These are phyloP conservation scores for Phyllachora maydis DNA, from an alignment of 2,329 filamentous ascomycete genomes.

Conservation along the genomic window DNA sequence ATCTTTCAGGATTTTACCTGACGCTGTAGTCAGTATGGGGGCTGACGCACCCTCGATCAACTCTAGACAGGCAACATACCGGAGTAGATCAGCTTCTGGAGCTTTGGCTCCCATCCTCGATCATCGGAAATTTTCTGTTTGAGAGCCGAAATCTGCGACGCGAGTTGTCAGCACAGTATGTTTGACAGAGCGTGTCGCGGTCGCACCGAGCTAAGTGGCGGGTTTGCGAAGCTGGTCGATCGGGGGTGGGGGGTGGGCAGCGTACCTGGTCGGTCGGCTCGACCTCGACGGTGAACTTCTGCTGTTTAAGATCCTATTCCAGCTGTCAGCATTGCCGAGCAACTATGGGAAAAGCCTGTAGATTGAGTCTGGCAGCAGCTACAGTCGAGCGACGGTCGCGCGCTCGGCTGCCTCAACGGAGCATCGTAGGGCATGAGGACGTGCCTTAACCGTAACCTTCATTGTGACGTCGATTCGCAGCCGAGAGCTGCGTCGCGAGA, in stretches of 20 bases:
- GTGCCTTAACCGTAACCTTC: too few relatives aligned
- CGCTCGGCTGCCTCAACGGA: too few relatives aligned
- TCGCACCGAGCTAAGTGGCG: constrained; percentile 3
- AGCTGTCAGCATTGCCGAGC: too few relatives aligned
- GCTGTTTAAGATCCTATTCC: constrained; percentile 85
- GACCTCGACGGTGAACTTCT: constrained; percentile 92
- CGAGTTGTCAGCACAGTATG: constrained; percentile 2
- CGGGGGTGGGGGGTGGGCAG: constrained; percentile 7
- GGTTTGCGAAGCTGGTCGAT: constrained; percentile 4
- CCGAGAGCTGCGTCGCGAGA: too few relatives aligned
- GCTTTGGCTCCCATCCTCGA: constrained; percentile 82
- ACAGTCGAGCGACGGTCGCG: too few relatives aligned
- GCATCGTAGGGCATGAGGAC: too few relatives aligned
- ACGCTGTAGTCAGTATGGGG: too few relatives aligned
- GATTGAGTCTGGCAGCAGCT: too few relatives aligned
- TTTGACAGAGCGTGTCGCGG: constrained; percentile 2
- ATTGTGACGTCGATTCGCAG: too few relatives aligned
- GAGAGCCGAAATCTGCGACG: constrained; percentile 57
- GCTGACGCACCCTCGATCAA: too few relatives aligned
- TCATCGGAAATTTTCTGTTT: constrained; percentile 85
- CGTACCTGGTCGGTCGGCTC: constrained; percentile 82
- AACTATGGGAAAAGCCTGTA: too few relatives aligned
- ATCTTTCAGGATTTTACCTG: constrained; percentile 97
- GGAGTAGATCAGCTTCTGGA: constrained; percentile 95
- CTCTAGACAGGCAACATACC: too few relatives aligned